Evolutionary conservation across 177 flowering plant genomes (phyloP).

Genomic region (Tripterygium wilfordii): DNA sequence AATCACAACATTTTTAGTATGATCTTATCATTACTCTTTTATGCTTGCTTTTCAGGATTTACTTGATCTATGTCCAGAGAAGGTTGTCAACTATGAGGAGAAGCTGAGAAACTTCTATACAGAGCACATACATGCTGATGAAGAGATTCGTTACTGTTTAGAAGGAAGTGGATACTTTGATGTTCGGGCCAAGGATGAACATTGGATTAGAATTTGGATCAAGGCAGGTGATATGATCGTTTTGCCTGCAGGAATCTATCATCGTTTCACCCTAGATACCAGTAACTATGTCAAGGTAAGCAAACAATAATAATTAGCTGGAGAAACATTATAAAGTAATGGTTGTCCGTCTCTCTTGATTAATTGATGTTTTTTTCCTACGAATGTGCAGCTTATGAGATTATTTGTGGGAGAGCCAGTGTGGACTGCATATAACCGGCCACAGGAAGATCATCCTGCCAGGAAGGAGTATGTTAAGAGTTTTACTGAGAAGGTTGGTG

Average conservation of each 20-base stretch:
- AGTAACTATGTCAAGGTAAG: constrained; percentile 78
- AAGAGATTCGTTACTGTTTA: constrained; percentile 91
- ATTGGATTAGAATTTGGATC: constrained; percentile 85
- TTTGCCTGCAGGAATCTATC: constrained; percentile 93
- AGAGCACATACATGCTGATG: constrained; percentile 88
- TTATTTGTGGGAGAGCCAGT: constrained; percentile 90
- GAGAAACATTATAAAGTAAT: neutral
- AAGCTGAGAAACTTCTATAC: constrained; percentile 84
- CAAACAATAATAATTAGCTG: neutral
- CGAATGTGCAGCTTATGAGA: constrained; percentile 64
- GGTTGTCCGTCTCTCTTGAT: too few relatives aligned
- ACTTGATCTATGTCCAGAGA: constrained; percentile 85
- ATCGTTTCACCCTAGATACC: constrained; percentile 85
- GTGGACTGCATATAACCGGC: constrained; percentile 80
- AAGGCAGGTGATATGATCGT: constrained; percentile 83
- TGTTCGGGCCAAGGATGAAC: constrained; percentile 81
- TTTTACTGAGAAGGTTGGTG: constrained; percentile 27
- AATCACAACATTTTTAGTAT: too few relatives aligned
- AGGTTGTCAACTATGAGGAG: constrained; percentile 71
- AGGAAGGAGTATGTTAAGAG: constrained; percentile 55
- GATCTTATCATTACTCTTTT: too few relatives aligned
- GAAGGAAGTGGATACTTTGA: constrained; percentile 93
- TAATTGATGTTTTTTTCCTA: neutral
- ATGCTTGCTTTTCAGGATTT: constrained; percentile 50
- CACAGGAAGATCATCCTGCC: constrained; percentile 86